phyloP scores from a whole-genome alignment of 805 yeast genomes.

The Candida glaebosa region DNA sequence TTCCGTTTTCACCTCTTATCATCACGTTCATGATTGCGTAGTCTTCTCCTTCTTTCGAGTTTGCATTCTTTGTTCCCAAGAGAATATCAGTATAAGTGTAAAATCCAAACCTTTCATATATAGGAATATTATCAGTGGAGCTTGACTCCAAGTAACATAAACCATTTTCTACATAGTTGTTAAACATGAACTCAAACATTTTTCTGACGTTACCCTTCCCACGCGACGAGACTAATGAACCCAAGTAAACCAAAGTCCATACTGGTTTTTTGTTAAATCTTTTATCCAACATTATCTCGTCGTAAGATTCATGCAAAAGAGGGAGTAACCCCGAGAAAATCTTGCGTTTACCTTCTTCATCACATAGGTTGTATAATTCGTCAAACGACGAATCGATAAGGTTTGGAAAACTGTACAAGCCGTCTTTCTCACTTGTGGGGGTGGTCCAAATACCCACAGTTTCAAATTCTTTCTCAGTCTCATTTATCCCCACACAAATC shows the following conservation, averaged over 20 bases:
- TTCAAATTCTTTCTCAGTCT: slow-evolving; percentile 41
- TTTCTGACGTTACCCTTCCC: slow-evolving; percentile 56
- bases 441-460: slow-evolving; percentile 54
- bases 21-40: slow-evolving; percentile 43
- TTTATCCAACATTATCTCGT: slow-evolving; percentile 42
- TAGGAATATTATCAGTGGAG: slow-evolving; percentile 44
- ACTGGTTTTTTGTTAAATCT: slow-evolving; percentile 32
- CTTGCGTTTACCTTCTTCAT: slow-evolving; percentile 46
- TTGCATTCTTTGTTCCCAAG: slow-evolving; percentile 30
- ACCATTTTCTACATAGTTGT: slow-evolving; percentile 36
- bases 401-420: slow-evolving; percentile 44
- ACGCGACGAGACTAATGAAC: slow-evolving; percentile 42
- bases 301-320: slow-evolving; percentile 46
- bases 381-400: slow-evolving; percentile 53
- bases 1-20: slow-evolving; percentile 37
- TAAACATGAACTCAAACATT: slow-evolving; percentile 47
- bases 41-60: slow-evolving; percentile 34
- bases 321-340: slow-evolving; percentile 50
- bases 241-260: slow-evolving; percentile 46
- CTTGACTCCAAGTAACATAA: slow-evolving; percentile 52
- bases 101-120: slow-evolving; percentile 51
- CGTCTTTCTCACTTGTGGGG: slow-evolving; percentile 40
- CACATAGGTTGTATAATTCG: slow-evolving; percentile 47
- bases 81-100: slow-evolving; percentile 46
- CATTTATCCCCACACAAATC: slow-evolving; percentile 47